Conservation (phyloP, 1,284 basidiomycete species). For the Fistulinella staudtii region DNA sequence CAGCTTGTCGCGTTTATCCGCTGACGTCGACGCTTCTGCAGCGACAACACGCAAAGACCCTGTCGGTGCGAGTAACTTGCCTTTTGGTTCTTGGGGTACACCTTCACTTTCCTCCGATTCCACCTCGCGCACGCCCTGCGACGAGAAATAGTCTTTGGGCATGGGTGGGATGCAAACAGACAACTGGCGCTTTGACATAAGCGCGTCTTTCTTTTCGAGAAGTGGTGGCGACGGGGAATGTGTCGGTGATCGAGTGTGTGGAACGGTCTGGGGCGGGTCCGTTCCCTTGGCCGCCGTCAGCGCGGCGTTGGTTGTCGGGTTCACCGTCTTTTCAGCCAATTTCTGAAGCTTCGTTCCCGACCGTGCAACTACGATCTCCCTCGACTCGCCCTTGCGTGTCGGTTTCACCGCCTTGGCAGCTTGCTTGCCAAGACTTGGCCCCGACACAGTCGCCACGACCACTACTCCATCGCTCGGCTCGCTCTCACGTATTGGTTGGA, state of each 20-base stretch:
- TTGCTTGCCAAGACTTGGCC: no score
- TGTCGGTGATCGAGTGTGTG: slow-evolving; percentile 6
- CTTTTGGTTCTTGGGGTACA: not conserved
- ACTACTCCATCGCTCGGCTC: no score
- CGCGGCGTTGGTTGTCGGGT: no score
- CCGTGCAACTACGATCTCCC: no score
- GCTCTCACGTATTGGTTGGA: no score
- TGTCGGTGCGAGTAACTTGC: not conserved
- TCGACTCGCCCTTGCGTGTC: slow-evolving; percentile 1
- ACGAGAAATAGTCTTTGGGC: slow-evolving; percentile 27
- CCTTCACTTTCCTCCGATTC: not conserved
- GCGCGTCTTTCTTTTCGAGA: slow-evolving; percentile 1
- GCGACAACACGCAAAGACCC: slow-evolving; percentile 15
- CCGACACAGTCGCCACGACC: no score
- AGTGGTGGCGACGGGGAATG: slow-evolving; percentile 9
- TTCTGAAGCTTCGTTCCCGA: no score
- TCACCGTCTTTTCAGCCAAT: no score
- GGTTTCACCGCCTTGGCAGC: not conserved
- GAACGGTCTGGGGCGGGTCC: not conserved
- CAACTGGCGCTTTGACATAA: slow-evolving; percentile 18
- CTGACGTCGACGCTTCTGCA: slow-evolving; percentile 18
- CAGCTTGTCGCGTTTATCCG: slow-evolving; percentile 17
- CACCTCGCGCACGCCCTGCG: slow-evolving; percentile 3
- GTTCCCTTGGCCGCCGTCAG: not conserved
- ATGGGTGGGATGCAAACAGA: slow-evolving; percentile 30